phyloP scores from a whole-genome alignment of 805 yeast genomes.

The Metschnikowia peoriensis region DNA sequence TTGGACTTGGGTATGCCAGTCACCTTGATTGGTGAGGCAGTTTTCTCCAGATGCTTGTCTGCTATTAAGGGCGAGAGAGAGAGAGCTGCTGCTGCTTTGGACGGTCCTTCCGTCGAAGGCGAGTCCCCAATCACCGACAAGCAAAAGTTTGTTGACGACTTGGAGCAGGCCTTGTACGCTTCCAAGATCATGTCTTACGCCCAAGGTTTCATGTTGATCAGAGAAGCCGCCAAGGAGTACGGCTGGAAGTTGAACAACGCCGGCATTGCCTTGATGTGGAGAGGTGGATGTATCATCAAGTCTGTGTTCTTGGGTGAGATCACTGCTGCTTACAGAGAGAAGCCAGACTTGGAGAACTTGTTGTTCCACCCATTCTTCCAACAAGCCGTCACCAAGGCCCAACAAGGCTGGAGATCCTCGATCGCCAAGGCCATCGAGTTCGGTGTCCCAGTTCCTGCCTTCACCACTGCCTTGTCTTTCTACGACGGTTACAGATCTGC shows the following conservation, averaged over 20 bases:
- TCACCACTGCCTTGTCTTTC: slow-evolving; percentile 94
- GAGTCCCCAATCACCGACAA: slow-evolving; percentile 68
- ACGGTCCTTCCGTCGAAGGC: slow-evolving; percentile 72
- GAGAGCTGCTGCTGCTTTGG: slow-evolving; percentile 72
- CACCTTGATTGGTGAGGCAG: slow-evolving; percentile 98
- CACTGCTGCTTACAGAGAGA: slow-evolving; percentile 91
- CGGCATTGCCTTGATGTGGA: slow-evolving; percentile 98
- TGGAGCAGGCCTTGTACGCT: slow-evolving; percentile 97
- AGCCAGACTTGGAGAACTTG: slow-evolving; percentile 92
- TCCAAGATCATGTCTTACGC: slow-evolving; percentile 98
- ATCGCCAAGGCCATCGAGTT: slow-evolving; percentile 71
- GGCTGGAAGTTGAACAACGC: slow-evolving; percentile 98
- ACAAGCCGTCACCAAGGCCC: slow-evolving; percentile 89
- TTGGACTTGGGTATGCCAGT: slow-evolving; percentile 98
- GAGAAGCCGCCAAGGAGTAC: slow-evolving; percentile 97
- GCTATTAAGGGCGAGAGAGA: slow-evolving; percentile 90
- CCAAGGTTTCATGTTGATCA: slow-evolving; percentile 98
- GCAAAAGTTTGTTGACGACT: slow-evolving; percentile 81
- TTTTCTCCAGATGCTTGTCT: slow-evolving; percentile 92
- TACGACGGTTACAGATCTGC: slow-evolving; percentile 98
- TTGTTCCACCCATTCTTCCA: slow-evolving; percentile 94
- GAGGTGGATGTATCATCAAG: slow-evolving; percentile 99
- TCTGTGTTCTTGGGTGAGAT: slow-evolving; percentile 97
- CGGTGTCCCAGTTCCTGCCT: slow-evolving; percentile 98
- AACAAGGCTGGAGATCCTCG: slow-evolving; percentile 91